Evolutionary conservation across 495 filamentous ascomycete genomes (phyloP).

Genomic region (Chaetomium fimeti): DNA sequence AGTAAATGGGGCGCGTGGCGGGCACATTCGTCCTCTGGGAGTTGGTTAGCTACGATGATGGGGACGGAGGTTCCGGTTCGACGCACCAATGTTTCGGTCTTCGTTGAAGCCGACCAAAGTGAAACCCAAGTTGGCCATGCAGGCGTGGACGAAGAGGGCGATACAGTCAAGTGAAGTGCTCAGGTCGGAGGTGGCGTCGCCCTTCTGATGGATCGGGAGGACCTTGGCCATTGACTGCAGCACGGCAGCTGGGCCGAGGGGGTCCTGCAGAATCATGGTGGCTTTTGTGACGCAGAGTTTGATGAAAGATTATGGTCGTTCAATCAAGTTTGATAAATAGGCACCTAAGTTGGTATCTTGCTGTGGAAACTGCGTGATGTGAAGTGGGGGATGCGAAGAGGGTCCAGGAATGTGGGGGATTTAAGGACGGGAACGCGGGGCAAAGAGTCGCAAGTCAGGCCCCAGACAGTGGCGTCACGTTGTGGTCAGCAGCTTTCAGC

Average conservation of each 20-base stretch:
- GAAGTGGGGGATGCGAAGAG: background rate
- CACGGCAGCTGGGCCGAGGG: conserved; percentile 45
- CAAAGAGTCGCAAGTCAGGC: background rate
- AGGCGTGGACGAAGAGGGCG: conserved; percentile 80
- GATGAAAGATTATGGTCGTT: background rate
- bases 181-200: conserved; percentile 57
- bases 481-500: background rate
- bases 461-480: background rate
- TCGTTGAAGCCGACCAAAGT: conserved; percentile 79
- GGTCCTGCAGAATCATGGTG: conserved; percentile 30
- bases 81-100: conserved; percentile 63
- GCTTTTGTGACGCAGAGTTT: background rate
- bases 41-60: background rate
- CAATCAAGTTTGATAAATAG: background rate
- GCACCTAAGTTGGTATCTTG: background rate
- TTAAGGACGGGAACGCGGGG: too few species aligned
- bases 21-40: conserved; percentile 42
- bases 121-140: conserved; percentile 78
- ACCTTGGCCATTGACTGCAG: conserved; percentile 58
- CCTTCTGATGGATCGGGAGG: conserved; percentile 50
- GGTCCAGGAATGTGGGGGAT: background rate
- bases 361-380: background rate
- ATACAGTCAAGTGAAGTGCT: conserved; percentile 80
- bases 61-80: conserved; percentile 4
- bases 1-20: conserved; percentile 62